Conservation (phyloP, 345 rosid species). For the Psidium friedrichsthalianum region DNA sequence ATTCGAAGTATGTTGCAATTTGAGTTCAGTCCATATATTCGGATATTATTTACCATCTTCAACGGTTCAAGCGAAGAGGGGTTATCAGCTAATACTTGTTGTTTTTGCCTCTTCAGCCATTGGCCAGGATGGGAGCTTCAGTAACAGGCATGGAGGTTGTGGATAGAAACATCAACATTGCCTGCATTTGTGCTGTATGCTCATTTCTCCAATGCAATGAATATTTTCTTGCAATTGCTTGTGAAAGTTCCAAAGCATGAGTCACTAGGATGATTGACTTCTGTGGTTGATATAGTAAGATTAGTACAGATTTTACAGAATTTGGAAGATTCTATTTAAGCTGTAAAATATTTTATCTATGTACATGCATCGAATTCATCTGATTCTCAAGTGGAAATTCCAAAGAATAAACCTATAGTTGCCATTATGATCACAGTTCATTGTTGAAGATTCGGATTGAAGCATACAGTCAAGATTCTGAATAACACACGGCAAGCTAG, state of each 20-base stretch:
- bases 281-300: not conserved
- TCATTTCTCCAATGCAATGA: not conserved
- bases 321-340: not conserved
- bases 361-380: not conserved
- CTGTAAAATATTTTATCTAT: not conserved
- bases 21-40: not conserved
- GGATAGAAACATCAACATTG: constrained; percentile 82
- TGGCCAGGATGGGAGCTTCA: constrained; percentile 93
- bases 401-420: not conserved
- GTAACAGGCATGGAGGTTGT: constrained; percentile 90
- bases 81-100: not conserved
- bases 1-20: not conserved
- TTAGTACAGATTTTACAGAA: not conserved
- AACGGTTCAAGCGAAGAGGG: not conserved
- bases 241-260: not conserved
- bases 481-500: not conserved
- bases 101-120: constrained; percentile 45
- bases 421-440: not conserved
- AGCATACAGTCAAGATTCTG: not conserved
- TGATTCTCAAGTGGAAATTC: not conserved
- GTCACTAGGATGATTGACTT: not conserved
- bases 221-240: not conserved
- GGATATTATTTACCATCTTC: not conserved
- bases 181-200: constrained; percentile 82
- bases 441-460: not conserved